Base-by-base conservation (phyloP, 23 red algal genomes). In the Agarophyton chilense region DNA sequence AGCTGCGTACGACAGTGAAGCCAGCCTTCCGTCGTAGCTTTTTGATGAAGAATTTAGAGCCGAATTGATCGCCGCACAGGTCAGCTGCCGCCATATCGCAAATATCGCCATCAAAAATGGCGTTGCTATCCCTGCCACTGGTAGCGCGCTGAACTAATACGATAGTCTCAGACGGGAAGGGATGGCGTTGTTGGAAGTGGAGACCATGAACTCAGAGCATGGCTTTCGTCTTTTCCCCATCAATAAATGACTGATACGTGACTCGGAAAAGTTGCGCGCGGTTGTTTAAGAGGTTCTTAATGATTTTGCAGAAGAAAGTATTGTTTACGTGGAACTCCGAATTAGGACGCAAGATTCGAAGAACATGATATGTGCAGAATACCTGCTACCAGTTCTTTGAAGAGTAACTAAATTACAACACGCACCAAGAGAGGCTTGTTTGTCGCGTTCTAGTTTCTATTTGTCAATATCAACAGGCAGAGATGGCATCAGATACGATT, bases 71-170 rank as follows among this genome's bases (percentile, higher is more conserved):
- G 81, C 61, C 25, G 90, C 92, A 22, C 96, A 98, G 52, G 83
- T 43, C 9, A 67, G 74, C 57, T 94, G 93, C 84, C 89, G 96
- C 11, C 58, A 62, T 43, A 82, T 95, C 52, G 96, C 93, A 10
- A 65, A 50, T 43, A 47, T 57, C 18, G 94, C 96, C 14, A 67
- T 94, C 6, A 34, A 55, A 29, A 77, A 81, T 45, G 96, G 96
- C 25, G 76, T 98, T 44, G 80, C 96, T 4, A 80, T 93, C 63
- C 96, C 96, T 1, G 93, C 96, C 50, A 67, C 92, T 18, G 78
- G 52, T 11, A 86, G 86, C 35, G 84, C 84, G 33, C 87, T 98
- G 1, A 66, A 83, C 35, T 98, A 98, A 71, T 98, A 98, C 78
- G 96, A 98, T 70, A 94, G 84, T 25, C 83, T 91, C 19, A 54